phyloP scores from a whole-genome alignment of 176 grass and related monocot species.

The Musa acuminata region DNA sequence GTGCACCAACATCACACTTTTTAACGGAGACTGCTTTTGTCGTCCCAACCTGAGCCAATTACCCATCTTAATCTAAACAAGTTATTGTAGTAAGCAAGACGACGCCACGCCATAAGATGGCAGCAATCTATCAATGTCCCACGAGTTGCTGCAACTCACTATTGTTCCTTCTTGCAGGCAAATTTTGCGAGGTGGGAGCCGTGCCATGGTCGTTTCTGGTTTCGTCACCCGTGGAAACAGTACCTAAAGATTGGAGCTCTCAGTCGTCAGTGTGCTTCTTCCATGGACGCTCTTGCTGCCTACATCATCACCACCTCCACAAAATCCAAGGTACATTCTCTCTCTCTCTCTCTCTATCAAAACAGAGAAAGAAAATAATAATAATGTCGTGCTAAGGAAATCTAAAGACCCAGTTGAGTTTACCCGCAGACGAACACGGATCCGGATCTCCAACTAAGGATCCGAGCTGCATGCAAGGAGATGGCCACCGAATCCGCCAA shows the following conservation, averaged over 20 bases:
- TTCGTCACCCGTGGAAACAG: conserved; percentile 67
- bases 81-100: too few species aligned
- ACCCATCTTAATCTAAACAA: too few species aligned
- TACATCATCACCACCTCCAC: conserved; percentile 30
- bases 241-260: conserved; percentile 72
- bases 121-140: not conserved
- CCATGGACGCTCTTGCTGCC: conserved; percentile 65
- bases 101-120: not conserved
- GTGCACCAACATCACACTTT: too few species aligned
- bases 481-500: conserved; percentile 66
- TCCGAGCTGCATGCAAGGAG: conserved; percentile 40
- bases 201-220: conserved; percentile 58
- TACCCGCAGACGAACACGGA: conserved; percentile 15
- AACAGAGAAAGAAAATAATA: conserved; percentile 17
- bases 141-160: not conserved
- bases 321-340: too few species aligned
- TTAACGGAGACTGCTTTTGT: too few species aligned
- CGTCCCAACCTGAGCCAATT: too few species aligned
- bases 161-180: conserved; percentile 33
- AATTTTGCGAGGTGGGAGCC: conserved; percentile 91
- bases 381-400: not conserved
- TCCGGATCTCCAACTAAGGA: conserved; percentile 29
- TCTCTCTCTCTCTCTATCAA: too few species aligned
- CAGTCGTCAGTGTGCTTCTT: conserved; percentile 63
- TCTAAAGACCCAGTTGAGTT: too few species aligned